Evolutionary conservation across 1,284 basidiomycete genomes (phyloP).

Genomic region (Porodaedalea pini): DNA sequence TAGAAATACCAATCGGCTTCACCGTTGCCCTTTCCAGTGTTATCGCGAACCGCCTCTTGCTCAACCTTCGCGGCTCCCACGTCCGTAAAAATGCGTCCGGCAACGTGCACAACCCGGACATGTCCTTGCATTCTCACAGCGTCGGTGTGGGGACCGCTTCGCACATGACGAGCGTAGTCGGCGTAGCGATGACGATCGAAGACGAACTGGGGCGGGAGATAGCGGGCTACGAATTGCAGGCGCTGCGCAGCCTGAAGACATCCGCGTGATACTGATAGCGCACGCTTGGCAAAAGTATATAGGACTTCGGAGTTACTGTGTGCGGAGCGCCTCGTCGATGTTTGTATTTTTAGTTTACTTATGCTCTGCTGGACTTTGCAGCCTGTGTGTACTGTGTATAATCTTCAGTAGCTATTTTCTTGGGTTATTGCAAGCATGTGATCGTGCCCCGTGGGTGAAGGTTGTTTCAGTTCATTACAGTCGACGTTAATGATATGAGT

Average conservation of each 20-base stretch:
- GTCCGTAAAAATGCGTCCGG: too few relatives aligned
- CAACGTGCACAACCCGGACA: neutral
- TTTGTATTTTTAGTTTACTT: too few relatives aligned
- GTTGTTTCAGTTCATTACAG: constrained; percentile 12
- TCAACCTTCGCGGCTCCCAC: constrained; percentile 44
- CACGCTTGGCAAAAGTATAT: too few relatives aligned
- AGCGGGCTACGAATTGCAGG: neutral
- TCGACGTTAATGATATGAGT: constrained; percentile 3
- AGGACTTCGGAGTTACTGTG: neutral
- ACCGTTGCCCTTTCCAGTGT: constrained; percentile 55
- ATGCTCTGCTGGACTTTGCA: too few relatives aligned
- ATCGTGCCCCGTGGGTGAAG: too few relatives aligned
- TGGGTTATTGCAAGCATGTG: too few relatives aligned
- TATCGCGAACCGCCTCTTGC: constrained; percentile 49
- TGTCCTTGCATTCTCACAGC: neutral
- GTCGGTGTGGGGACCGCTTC: neutral
- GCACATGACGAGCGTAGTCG: neutral
- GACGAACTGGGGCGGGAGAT: neutral
- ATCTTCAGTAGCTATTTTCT: too few relatives aligned
- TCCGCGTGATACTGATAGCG: neutral
- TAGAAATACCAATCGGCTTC: constrained; percentile 55
- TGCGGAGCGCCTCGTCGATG: too few relatives aligned
- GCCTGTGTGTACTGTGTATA: too few relatives aligned
- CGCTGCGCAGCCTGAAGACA: constrained; percentile 4
- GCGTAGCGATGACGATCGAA: neutral